A percentile compares a stretch with the other conserved stretches of the same genome.
These are phyloP conservation scores for Gossypium schwendimanii DNA, from an alignment of 441 rosid species.

Conservation along the genomic window DNA sequence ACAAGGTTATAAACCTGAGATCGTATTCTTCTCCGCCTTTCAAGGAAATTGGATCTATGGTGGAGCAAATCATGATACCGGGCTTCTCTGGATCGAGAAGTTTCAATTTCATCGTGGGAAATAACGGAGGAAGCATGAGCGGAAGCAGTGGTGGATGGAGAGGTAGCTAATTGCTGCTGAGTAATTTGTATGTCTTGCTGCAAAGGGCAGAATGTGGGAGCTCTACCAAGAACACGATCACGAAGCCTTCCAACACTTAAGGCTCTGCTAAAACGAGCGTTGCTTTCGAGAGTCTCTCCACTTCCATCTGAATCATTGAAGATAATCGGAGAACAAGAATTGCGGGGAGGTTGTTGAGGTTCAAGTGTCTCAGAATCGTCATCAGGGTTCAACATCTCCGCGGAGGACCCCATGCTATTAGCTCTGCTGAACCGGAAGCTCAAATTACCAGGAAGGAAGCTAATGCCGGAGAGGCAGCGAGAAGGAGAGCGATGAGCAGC, in stretches of 20 bases:
- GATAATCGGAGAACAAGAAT: slow-evolving; percentile 27
- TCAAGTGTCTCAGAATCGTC: slow-evolving; percentile 36
- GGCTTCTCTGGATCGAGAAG: slow-evolving; percentile 62
- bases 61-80: slow-evolving; percentile 84
- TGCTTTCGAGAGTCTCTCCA: slow-evolving; percentile 67
- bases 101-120: slow-evolving; percentile 40
- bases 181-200: slow-evolving; percentile 46
- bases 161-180: slow-evolving; percentile 27
- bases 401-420: slow-evolving; percentile 66
- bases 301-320: slow-evolving; percentile 40
- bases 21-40: slow-evolving; percentile 84
- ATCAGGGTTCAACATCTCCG: slow-evolving; percentile 38
- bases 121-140: slow-evolving; percentile 39
- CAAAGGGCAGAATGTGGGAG: slow-evolving; percentile 56
- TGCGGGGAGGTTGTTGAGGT: slow-evolving; percentile 19
- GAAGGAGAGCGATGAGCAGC: slow-evolving; percentile 49
- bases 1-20: slow-evolving; percentile 68
- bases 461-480: slow-evolving; percentile 77
- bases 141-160: slow-evolving; percentile 34
- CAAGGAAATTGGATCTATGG: slow-evolving; percentile 83
- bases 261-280: slow-evolving; percentile 85
- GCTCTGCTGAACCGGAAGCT: slow-evolving; percentile 75
- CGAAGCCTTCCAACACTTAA: slow-evolving; percentile 97
- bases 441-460: slow-evolving; percentile 63
- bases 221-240: slow-evolving; percentile 87